phyloP scores from a whole-genome alignment of 768 basidiomycete species.

The Amylocystis lapponica region DNA sequence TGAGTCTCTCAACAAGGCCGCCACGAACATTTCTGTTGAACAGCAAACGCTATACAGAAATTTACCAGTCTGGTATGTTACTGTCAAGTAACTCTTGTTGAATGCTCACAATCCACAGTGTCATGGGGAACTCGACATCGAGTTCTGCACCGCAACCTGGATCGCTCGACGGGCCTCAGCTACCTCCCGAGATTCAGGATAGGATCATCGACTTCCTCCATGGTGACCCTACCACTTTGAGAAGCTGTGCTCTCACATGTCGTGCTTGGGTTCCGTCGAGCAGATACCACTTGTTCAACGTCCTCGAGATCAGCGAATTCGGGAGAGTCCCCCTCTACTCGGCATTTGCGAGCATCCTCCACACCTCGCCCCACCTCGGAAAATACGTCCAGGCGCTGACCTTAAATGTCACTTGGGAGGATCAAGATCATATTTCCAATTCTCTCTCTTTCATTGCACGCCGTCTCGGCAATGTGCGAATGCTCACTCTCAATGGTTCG shows the following conservation, averaged over 20 bases:
- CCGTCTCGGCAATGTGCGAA: conserved; percentile 7
- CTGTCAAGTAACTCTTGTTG: too few relatives aligned
- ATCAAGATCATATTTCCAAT: conserved; percentile 4
- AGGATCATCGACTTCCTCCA: conserved; percentile 29
- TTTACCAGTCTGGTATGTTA: too few relatives aligned
- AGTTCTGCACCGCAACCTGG: too few relatives aligned
- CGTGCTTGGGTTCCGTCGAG: conserved; percentile 23
- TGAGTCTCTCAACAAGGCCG: too few relatives aligned
- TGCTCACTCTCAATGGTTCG: too few relatives aligned
- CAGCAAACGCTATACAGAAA: too few relatives aligned
- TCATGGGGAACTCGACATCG: too few relatives aligned
- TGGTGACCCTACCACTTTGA: conserved; percentile 19
- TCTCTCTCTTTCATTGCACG: conserved; percentile 7
- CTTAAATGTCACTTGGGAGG: conserved; percentile 6
- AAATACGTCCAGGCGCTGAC: conserved; percentile 17
- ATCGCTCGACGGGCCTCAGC: too few relatives aligned
- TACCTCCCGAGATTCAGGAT: conserved; percentile 32
- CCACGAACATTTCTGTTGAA: too few relatives aligned
- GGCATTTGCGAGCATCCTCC: conserved; percentile 14
- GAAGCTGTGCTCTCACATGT: conserved; percentile 19
- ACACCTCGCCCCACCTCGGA: conserved; percentile 13
- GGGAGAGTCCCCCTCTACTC: not conserved
- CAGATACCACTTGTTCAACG: conserved; percentile 23
- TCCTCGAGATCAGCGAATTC: conserved; percentile 16
- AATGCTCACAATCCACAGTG: too few relatives aligned